Percentiles rank a stretch among this genome's conserved stretches.
phyloP scores from a whole-genome alignment of 352 stramenopile species.

The Globisporangium cylindrosporum region DNA sequence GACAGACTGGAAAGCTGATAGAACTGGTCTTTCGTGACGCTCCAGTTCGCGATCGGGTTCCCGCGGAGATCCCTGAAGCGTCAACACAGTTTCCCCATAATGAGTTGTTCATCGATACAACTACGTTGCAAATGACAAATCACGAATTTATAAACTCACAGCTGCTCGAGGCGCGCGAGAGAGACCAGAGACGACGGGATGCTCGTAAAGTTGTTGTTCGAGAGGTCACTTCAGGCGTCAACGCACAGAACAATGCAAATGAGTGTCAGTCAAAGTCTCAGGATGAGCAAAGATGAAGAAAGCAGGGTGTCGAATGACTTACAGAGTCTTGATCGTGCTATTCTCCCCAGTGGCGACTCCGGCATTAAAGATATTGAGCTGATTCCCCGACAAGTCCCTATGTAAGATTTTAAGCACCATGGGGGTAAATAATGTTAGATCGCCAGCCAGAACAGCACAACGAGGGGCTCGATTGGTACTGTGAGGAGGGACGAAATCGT shows the following conservation, averaged over 20 bases:
- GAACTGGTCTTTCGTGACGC: not conserved
- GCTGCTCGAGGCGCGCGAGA: not conserved
- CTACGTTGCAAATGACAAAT: too few species aligned
- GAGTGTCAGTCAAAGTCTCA: too few species aligned
- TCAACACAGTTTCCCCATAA: too few species aligned
- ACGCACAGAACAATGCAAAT: too few species aligned
- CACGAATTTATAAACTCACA: not conserved
- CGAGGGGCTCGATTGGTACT: not conserved
- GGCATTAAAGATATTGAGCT: not conserved
- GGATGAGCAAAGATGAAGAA: not conserved
- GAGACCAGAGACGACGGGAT: not conserved
- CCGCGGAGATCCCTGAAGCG: not conserved
- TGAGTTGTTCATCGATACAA: too few species aligned
- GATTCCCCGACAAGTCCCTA: not conserved
- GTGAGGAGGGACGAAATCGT: not conserved
- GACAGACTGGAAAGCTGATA: not conserved
- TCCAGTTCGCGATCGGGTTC: slow-evolving; percentile 1
- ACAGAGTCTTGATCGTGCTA: not conserved
- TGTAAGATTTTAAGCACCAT: not conserved
- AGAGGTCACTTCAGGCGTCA: not conserved
- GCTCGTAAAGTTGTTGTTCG: slow-evolving; percentile 5
- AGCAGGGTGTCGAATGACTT: not conserved
- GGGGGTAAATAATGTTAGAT: not conserved
- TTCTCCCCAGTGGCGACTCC: not conserved
- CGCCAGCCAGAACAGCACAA: not conserved